Conservation (phyloP, 169 alveolate genomes). For the Plasmodium chabaudi region DNA sequence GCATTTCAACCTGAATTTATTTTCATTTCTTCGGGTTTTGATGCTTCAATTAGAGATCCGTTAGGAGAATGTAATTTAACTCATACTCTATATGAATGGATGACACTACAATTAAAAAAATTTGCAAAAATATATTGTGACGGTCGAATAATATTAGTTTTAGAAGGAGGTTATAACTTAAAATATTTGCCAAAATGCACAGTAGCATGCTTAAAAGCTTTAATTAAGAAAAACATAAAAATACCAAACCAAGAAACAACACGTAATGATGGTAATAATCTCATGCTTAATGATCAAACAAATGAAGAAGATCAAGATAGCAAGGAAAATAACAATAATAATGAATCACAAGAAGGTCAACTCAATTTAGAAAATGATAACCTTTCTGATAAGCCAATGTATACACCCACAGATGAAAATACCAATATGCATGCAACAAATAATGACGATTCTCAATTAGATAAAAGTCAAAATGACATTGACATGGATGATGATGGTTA, state of each 20-base stretch:
- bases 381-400: no score
- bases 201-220: slow-evolving; percentile 74
- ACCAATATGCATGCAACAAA: neutral
- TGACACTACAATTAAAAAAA: slow-evolving; percentile 89
- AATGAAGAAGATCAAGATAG: neutral
- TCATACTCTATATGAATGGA: slow-evolving; percentile 92
- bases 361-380: neutral
- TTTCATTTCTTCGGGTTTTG: slow-evolving; percentile 96
- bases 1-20: slow-evolving; percentile 94
- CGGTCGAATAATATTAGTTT: slow-evolving; percentile 92
- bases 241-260: no score
- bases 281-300: neutral
- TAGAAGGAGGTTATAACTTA: slow-evolving; percentile 95
- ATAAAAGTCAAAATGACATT: neutral
- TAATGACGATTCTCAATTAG: neutral
- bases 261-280: neutral
- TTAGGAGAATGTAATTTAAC: slow-evolving; percentile 87
- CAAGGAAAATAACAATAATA: neutral
- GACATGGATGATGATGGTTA: neutral
- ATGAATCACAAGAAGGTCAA: neutral
- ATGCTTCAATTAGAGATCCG: slow-evolving; percentile 90
- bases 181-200: slow-evolving; percentile 76
- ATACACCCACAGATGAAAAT: neutral
- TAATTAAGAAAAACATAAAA: slow-evolving; percentile 71
- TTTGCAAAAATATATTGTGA: slow-evolving; percentile 91